These are phyloP conservation scores for Ceriops tagal DNA, from an alignment of 345 rosid species.

Conservation along the genomic window DNA sequence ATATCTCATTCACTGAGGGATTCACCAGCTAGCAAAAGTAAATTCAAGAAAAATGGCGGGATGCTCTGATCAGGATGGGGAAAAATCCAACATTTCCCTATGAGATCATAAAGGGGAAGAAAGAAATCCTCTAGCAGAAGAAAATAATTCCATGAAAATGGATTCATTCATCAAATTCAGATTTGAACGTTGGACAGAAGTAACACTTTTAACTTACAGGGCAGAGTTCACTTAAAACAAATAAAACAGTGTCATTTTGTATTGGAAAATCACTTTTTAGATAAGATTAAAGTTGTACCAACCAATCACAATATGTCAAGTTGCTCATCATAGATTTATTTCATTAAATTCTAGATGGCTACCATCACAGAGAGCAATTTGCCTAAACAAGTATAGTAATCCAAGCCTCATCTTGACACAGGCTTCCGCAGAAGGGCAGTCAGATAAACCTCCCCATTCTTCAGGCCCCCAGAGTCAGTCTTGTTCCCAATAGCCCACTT, in stretches of 20 bases:
- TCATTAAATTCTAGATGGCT: constrained; percentile 1
- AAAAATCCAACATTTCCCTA: background rate
- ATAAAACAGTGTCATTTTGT: background rate
- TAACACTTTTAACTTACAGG: background rate
- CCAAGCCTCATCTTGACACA: constrained; percentile 41
- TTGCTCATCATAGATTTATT: background rate
- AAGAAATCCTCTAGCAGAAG: background rate
- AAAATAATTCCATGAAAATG: background rate
- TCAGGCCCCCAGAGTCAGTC: constrained; percentile 57
- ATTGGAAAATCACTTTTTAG: background rate
- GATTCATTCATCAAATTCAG: background rate
- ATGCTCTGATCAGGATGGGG: background rate
- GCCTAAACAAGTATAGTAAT: constrained; percentile 16
- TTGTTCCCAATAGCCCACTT: constrained; percentile 85
- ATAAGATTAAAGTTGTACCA: background rate
- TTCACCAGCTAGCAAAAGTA: too few relatives aligned
- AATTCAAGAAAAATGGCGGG: too few relatives aligned
- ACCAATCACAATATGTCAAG: background rate
- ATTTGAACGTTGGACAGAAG: background rate
- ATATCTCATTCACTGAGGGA: too few relatives aligned
- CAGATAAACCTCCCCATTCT: constrained; percentile 87
- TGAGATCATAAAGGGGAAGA: background rate
- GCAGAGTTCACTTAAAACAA: background rate
- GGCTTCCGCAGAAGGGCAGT: constrained; percentile 90
- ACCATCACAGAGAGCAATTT: constrained; percentile 7